Evolutionary conservation across 805 yeast species (phyloP), one percentile per base, ranked within the genome.

Genomic region (Wickerhamomyces bovis): DNA sequence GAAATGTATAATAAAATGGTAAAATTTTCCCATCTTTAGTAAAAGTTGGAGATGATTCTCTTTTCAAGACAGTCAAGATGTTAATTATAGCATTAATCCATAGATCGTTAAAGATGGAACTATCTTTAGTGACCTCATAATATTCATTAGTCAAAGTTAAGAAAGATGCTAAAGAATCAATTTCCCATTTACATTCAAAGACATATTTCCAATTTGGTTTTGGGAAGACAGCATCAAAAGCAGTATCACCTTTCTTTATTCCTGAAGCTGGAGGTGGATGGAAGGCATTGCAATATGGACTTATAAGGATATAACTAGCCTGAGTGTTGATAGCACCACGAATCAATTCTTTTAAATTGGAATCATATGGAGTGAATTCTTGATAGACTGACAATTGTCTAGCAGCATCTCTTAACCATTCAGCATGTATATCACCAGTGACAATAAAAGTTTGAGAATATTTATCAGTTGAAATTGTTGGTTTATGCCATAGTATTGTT

Each of bases 401-500:
- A 0, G 95, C 87, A 1, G 95, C 81, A 63, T 89, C 97, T 44
- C 97, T 67, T 42, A 89, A 68, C 97, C 97, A 89, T 64, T 89
- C 96, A 2, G 96, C 96, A 62, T 87, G 89, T 46, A 89, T 89
- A 60, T 89, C 97, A 10, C 97, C 97, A 0, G 97, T 89, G 28
- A 88, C 92, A 1, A 89, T 77, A 64, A 89, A 89, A 1, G 95
- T 72, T 51, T 80, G 77, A 0, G 89, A 77, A 10, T 46, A 55
- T 21, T 48, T 52, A 7, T 46, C 46, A 38, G 51, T 26, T n/a
- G 48, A 31, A 7, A 48, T 42, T 10, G 26, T 12, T 6, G 44
- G 22, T 16, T 31, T 31, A 62, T 83, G 88, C 87, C 89, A 89
- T 45, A 85, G 69, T 42, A 89, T 78, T 0, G 96, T 88, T 1